These are phyloP conservation scores for Globisporangium nodosum DNA, from an alignment of 352 stramenopile genomes.

Conservation along the genomic window DNA sequence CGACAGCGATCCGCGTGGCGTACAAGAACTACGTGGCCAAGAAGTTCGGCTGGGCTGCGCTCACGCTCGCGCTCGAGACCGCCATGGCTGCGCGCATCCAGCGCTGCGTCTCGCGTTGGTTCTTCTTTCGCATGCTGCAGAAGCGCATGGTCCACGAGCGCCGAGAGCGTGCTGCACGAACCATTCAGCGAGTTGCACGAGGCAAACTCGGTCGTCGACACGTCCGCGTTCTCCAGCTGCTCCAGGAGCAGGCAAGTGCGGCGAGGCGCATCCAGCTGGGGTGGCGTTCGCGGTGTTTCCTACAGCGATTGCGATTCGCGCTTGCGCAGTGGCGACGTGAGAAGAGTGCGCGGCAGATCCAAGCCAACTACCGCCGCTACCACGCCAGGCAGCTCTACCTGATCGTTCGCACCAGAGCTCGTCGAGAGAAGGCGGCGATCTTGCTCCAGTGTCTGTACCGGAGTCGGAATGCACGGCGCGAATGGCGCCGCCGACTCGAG, in stretches of 20 bases:
- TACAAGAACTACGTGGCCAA: constrained; percentile 57
- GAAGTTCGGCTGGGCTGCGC: constrained; percentile 61
- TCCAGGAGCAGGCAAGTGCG: neutral
- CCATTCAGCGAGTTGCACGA: constrained; percentile 24
- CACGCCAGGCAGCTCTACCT: constrained; percentile 20
- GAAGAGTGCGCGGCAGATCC: constrained; percentile 18
- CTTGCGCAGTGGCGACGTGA: constrained; percentile 11
- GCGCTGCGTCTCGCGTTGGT: constrained; percentile 18
- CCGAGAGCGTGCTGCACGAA: constrained; percentile 16
- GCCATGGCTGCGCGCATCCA: constrained; percentile 40
- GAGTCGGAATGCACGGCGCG: constrained; percentile 15
- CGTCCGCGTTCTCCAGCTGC: neutral
- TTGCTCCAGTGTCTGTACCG: constrained; percentile 46
- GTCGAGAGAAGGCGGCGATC: constrained; percentile 29
- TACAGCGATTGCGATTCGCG: constrained; percentile 8
- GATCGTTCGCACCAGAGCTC: constrained; percentile 16
- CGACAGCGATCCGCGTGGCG: constrained; percentile 29
- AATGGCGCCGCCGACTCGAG: constrained; percentile 28
- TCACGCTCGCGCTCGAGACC: constrained; percentile 29
- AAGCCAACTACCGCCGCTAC: constrained; percentile 14
- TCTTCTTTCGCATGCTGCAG: constrained; percentile 20
- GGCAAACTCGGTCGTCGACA: constrained; percentile 13
- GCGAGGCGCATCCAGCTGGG: constrained; percentile 23
- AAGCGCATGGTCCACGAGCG: constrained; percentile 8
- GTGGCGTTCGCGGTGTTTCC: constrained; percentile 27